These are phyloP conservation scores for Psidium friedrichsthalianum DNA, from an alignment of 345 rosid genomes.

Conservation along the genomic window DNA sequence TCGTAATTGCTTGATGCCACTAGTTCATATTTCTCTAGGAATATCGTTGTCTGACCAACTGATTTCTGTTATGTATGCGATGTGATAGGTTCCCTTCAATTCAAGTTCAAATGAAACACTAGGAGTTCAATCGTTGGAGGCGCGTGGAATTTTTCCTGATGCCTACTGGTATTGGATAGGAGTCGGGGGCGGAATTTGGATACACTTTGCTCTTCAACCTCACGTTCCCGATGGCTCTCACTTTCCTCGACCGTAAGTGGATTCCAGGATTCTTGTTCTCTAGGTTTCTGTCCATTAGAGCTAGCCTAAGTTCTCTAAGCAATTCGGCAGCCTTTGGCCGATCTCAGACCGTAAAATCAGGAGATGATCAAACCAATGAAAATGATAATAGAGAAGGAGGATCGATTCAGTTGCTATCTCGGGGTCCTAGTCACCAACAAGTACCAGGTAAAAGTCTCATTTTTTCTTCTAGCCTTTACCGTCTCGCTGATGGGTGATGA, in stretches of 20 bases:
- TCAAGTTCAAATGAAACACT: constrained; percentile 14
- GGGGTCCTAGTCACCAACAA: constrained; percentile 2
- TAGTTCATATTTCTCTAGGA: neutral
- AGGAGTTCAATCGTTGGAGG: constrained; percentile 27
- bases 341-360: constrained; percentile 33
- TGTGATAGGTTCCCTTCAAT: neutral
- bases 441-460: constrained; percentile 5
- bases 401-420: constrained; percentile 12
- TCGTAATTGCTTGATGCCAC: neutral
- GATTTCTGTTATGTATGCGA: neutral
- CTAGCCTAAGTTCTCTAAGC: neutral
- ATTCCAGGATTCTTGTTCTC: neutral
- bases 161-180: constrained; percentile 52
- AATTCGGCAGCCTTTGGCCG: constrained; percentile 44
- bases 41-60: neutral
- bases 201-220: constrained; percentile 27
- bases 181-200: constrained; percentile 22
- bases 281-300: neutral
- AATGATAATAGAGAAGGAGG: constrained; percentile 9
- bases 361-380: constrained; percentile 23
- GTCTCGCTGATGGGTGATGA: neutral
- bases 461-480: neutral
- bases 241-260: constrained; percentile 27
- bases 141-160: constrained; percentile 23
- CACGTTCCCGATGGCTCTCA: constrained; percentile 17